A percentile compares a stretch with the other conserved stretches of the same genome.
Evolutionary conservation across 2,329 filamentous ascomycete species (phyloP).

Genomic region (Ophiostoma himal-ulmi): DNA sequence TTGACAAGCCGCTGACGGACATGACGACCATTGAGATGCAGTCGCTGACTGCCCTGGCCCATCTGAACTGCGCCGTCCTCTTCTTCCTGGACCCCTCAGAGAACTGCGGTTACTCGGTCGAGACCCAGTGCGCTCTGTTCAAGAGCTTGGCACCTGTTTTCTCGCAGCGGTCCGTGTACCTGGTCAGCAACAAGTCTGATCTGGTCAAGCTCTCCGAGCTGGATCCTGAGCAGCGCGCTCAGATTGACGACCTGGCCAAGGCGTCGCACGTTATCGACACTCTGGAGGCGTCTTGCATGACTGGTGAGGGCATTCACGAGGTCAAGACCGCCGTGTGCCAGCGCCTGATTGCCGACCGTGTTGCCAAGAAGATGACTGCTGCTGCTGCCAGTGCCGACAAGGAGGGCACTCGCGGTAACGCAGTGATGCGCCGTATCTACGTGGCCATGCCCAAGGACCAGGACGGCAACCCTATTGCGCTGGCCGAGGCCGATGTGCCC

Average conservation of each 20-base stretch:
- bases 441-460: constrained; percentile 67
- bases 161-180: constrained; percentile 92
- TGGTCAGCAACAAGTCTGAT: constrained; percentile 98
- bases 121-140: constrained; percentile 90
- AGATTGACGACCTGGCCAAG: constrained; percentile 26
- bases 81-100: constrained; percentile 99
- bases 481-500: constrained; percentile 75
- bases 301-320: constrained; percentile 85
- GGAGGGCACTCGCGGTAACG: constrained; percentile 74
- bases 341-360: constrained; percentile 83
- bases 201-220: constrained; percentile 82
- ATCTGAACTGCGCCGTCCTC: constrained; percentile 87
- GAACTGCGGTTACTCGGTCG: constrained; percentile 91
- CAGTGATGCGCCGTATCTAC: constrained; percentile 90
- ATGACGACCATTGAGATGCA: constrained; percentile 99
- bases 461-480: constrained; percentile 40
- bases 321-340: constrained; percentile 96
- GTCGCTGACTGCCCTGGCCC: constrained; percentile 94
- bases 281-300: constrained; percentile 90
- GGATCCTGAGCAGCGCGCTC: constrained; percentile 65
- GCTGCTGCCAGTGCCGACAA: constrained; percentile 71
- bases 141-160: constrained; percentile 95
- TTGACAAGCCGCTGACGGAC: constrained; percentile 95
- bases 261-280: constrained; percentile 78
- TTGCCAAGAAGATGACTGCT: constrained; percentile 93